phyloP scores from a whole-genome alignment of 2,329 filamentous ascomycete genomes.

The Colletotrichum falcatum region DNA sequence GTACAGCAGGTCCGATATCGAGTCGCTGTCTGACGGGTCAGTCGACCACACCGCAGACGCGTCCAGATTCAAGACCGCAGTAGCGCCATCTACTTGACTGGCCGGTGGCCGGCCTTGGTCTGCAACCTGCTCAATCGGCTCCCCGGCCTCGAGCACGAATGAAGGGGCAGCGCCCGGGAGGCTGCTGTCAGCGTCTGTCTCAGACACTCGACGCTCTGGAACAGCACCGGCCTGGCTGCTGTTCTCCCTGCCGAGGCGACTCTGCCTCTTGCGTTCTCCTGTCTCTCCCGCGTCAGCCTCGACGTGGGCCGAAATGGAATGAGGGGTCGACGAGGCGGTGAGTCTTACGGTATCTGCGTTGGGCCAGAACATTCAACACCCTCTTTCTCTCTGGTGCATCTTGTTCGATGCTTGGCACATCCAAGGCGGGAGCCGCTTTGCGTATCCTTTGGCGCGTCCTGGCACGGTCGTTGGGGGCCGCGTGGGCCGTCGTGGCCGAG shows the following conservation, averaged over 20 bases:
- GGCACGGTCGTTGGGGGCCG: constrained; percentile 18
- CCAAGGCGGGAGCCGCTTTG: constrained; percentile 55
- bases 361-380: constrained; percentile 65
- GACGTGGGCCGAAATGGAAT: constrained; percentile 1
- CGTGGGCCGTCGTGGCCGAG: not conserved
- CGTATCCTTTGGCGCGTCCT: constrained; percentile 53
- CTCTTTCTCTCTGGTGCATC: constrained; percentile 66
- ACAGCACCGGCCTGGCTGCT: constrained; percentile 10
- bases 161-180: not conserved
- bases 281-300: constrained; percentile 17
- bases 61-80: constrained; percentile 22
- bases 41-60: constrained; percentile 7
- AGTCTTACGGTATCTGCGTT: constrained; percentile 62
- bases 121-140: constrained; percentile 12
- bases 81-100: constrained; percentile 23
- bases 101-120: constrained; percentile 2
- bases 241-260: constrained; percentile 23
- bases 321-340: constrained; percentile 9
- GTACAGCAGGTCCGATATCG: constrained; percentile 20
- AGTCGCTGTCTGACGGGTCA: constrained; percentile 20
- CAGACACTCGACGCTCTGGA: constrained; percentile 2
- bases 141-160: not conserved
- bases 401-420: constrained; percentile 61
- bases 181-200: constrained; percentile 19
- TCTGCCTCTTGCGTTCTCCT: constrained; percentile 48